A percentile compares a stretch with the other conserved stretches of the same genome.
Conservation (phyloP, 768 basidiomycete species). For the Boletus sp. region DNA sequence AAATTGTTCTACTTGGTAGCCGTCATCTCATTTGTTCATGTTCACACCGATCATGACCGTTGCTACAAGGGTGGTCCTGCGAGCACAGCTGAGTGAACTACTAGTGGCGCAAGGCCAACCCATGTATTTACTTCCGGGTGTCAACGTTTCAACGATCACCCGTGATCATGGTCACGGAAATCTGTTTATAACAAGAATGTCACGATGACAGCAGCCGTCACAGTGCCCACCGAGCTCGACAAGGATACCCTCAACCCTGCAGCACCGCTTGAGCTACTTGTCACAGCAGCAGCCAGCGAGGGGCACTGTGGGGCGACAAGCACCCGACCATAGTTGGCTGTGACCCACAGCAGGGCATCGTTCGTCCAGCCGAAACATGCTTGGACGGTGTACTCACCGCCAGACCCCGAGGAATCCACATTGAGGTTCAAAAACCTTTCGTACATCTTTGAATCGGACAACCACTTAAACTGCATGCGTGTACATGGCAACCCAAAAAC, state of each 20-base stretch:
- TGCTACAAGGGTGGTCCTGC: too few species aligned
- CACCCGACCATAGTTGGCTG: slow-evolving; percentile 58
- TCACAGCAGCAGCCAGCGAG: slow-evolving; percentile 22
- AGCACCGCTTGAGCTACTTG: slow-evolving; percentile 5
- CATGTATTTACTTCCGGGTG: too few species aligned
- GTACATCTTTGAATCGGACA: slow-evolving; percentile 58
- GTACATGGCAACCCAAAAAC: too few species aligned
- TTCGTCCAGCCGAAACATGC: slow-evolving; percentile 90
- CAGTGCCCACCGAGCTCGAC: not conserved
- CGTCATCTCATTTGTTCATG: too few species aligned
- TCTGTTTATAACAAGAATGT: not conserved
- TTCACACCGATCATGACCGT: too few species aligned
- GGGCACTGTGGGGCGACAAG: slow-evolving; percentile 68
- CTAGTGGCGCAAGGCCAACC: too few species aligned
- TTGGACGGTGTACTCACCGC: slow-evolving; percentile 89
- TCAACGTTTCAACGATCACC: too few species aligned
- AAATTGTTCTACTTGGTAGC: too few species aligned
- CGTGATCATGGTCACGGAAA: not conserved
- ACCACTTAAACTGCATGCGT: not conserved
- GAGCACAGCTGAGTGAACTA: too few species aligned
- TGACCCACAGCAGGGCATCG: slow-evolving; percentile 73
- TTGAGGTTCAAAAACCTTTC: slow-evolving; percentile 83
- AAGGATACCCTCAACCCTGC: not conserved
- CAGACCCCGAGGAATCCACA: slow-evolving; percentile 72
- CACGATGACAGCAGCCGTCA: not conserved